Base-by-base conservation (phyloP, 257 asterid genomes). In the Nyctanthes arbortristis region DNA sequence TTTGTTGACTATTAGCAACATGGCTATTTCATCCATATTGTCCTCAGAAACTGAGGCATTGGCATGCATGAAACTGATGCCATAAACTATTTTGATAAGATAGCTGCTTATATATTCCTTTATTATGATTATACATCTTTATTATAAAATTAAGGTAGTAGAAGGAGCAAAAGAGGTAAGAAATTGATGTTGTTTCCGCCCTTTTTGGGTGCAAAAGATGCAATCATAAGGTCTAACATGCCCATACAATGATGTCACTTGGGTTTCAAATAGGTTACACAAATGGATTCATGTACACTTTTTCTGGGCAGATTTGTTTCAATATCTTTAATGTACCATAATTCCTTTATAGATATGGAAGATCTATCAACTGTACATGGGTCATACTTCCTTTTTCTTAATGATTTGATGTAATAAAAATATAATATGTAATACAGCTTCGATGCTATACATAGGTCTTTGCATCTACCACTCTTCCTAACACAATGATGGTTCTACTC, bases 1-100 rank as follows among this genome's bases (percentile, higher is more conserved):
- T 57, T 52, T 71, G 62, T 69, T 32, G 39, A 57, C 35, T 32
- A 6, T 30, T 65, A 61, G 57, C 62, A 52, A 69, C 63, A 39
- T 70, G 61, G 25, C 61, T 61, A 63, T 52, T 65, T 43, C 57
- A 13, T 56, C 52, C 4, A 11, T 24, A 8, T 27, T 9, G 57
- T 56, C 12, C 52, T 40, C 63, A 43, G 28, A 62, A 40, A 55
- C 20, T 33, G n/a, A 13, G 36, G 62, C 47, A 32, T 65, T 43
- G 69, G 27, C 14, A 47, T 45, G 29, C 56, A 11, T 60, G 61
- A 58, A 64, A 61, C 30, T n/a, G 39, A 43, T 47, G 39, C 7
- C 40, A 59, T 24, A 47, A n/a, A n/a, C n/a, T n/a, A n/a, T n/a
- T n/a, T n/a, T n/a, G n/a, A n/a, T n/a, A n/a, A n/a, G n/a, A n/a